These are phyloP conservation scores for Sabuloglossum arenarium DNA, from an alignment of 495 filamentous ascomycete species.

Conservation along the genomic window DNA sequence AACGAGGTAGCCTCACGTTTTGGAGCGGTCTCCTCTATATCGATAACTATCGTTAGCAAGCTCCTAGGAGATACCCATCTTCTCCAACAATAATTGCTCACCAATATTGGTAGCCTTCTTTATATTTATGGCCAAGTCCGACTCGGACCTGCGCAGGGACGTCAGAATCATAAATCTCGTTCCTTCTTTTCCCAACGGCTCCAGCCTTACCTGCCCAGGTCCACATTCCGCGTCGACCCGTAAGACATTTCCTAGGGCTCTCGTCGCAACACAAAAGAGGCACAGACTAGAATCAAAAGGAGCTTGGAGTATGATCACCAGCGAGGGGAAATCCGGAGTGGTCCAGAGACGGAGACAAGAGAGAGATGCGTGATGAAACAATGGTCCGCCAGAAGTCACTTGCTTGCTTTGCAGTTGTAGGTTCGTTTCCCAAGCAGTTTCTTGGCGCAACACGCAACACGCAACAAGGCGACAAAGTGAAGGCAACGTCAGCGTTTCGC, in stretches of 20 bases:
- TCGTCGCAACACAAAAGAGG: background rate
- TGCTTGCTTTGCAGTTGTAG: background rate
- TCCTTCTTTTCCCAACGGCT: conserved; percentile 4
- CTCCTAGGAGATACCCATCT: conserved; percentile 5
- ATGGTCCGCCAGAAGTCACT: background rate
- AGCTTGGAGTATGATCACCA: background rate
- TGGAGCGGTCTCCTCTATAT: conserved; percentile 71
- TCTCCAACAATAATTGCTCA: conserved; percentile 16
- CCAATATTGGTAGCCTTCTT: conserved; percentile 84
- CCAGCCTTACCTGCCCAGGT: conserved; percentile 29
- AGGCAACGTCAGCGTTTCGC: conserved; percentile 1
- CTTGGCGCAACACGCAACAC: background rate
- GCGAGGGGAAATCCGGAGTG: background rate
- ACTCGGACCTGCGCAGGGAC: conserved; percentile 46
- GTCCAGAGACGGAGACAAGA: background rate
- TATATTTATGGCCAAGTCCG: conserved; percentile 86
- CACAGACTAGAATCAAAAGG: background rate
- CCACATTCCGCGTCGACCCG: conserved; percentile 29
- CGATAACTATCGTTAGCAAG: conserved; percentile 5
- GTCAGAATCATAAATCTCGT: conserved; percentile 10
- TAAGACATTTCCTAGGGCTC: background rate
- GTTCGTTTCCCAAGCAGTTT: background rate
- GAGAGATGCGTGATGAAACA: background rate
- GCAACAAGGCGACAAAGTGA: conserved; percentile 6
- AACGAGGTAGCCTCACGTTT: conserved; percentile 39